Evolutionary conservation across 768 basidiomycete species (phyloP), one percentile per base, ranked within the genome.

Genomic region (Suillus plorans): DNA sequence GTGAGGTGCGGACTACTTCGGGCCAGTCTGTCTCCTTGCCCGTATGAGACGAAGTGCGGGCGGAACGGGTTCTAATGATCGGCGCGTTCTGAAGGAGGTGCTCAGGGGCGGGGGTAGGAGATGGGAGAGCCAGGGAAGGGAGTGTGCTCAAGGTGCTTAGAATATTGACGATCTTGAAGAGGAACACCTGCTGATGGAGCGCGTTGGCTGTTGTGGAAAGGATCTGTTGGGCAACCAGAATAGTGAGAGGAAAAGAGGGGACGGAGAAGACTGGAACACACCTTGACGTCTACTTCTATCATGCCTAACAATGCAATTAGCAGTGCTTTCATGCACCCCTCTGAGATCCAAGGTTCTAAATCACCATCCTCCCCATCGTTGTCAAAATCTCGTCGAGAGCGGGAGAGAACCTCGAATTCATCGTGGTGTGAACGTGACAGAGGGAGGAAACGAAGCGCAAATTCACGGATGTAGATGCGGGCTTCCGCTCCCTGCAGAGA

Each of bases 381-480:
- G 9, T 81, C 81, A 25, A 81, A 77, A 3, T 70, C 68, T 47
- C 71, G 76, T 50, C 81, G 76, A 47, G 45, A 63, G 39, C 74
- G 73, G 16, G 66, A 69, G 57, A 89, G 79, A 60, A 81, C 80
- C 36, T 91, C 90, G 9, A 94, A 76, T 64, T 92, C 89, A 55
- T 89, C 85, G 5, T 89, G 72, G 62, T 87, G 83, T 3, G 74
- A 82, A 80, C 57, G 85, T 72, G 49, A 83, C 28, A 76, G 69
- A 77, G 86, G 84, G 68, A 88, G 73, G 67, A 93, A 93, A 41
- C 92, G 83, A 56, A 90, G 71, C 13, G 85, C 71, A 72, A 92
- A 94, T 74, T 94, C 92, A 63, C 92, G 86, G 50, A 93, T 88
- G 68, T 85, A 79, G 56, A 93, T 83, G 12, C 91, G 86, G 34